A percentile compares a stretch with the other conserved stretches of the same genome.
These are phyloP conservation scores for Solanum chiquidenum DNA, from an alignment of 257 asterid species.

Conservation along the genomic window DNA sequence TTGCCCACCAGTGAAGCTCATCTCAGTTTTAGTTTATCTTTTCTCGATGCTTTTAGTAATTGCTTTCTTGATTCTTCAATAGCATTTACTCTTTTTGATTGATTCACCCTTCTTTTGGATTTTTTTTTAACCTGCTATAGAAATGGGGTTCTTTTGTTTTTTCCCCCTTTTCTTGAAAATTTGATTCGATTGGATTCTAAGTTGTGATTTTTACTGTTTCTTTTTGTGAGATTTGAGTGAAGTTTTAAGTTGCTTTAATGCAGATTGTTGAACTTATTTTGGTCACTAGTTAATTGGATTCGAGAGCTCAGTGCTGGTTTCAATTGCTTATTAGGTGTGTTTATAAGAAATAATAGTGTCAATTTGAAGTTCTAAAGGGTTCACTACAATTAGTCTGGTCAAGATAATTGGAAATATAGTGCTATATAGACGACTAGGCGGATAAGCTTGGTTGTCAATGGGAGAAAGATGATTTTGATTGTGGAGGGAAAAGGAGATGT, in stretches of 20 bases:
- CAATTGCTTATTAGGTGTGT: neutral
- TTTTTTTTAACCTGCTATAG: neutral
- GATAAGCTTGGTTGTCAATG: neutral
- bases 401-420: neutral
- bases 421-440: neutral
- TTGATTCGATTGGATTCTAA: neutral
- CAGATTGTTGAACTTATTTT: neutral
- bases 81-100: neutral
- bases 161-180: neutral
- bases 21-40: neutral
- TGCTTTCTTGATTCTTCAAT: neutral
- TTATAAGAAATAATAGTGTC: neutral
- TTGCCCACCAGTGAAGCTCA: neutral
- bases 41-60: neutral
- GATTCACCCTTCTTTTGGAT: neutral
- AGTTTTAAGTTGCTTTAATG: neutral
- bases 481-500: slow-evolving; percentile 36
- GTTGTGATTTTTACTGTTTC: neutral
- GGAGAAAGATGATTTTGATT: slow-evolving; percentile 11
- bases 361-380: neutral
- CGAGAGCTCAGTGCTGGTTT: neutral
- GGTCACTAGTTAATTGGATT: neutral
- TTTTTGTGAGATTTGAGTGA: neutral
- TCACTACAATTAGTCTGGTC: neutral
- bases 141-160: neutral